These are phyloP conservation scores for Mastigamoeba balamuthi DNA, from an alignment of 78 protist species.

Conservation along the genomic window DNA sequence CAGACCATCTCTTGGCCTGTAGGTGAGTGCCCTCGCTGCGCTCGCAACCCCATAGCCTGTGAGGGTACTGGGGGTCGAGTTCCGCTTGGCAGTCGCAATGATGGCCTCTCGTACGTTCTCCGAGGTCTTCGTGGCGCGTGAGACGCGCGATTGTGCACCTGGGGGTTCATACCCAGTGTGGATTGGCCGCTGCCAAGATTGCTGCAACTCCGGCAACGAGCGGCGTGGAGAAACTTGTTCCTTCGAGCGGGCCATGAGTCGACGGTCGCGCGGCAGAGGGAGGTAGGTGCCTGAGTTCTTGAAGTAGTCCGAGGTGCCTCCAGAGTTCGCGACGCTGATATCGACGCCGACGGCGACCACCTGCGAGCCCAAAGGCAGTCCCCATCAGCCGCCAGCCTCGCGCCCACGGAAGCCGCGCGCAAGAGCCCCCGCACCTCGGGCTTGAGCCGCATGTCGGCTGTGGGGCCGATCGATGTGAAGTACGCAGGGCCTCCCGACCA, in stretches of 20 bases:
- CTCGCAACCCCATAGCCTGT: constrained; percentile 21
- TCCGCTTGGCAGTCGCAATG: neutral
- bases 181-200: constrained; percentile 2
- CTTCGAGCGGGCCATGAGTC: neutral
- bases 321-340: too few species aligned
- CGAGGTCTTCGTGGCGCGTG: neutral
- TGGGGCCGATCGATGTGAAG: neutral
- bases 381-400: too few species aligned
- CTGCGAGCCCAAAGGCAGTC: too few species aligned
- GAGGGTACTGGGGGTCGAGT: neutral
- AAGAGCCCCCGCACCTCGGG: constrained; percentile 29
- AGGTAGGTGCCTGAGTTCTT: neutral
- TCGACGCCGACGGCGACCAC: too few species aligned
- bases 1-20: neutral
- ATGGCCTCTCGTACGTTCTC: constrained; percentile 2
- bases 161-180: constrained; percentile 18
- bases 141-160: neutral
- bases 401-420: too few species aligned
- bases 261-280: neutral
- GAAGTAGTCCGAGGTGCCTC: too few species aligned
- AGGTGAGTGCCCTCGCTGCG: constrained; percentile 4
- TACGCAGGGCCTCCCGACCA: neutral
- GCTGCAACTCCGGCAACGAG: constrained; percentile 28
- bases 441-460: constrained; percentile 32
- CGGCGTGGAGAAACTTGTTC: constrained; percentile 36